A percentile compares a stretch with the other conserved stretches of the same genome.
phyloP scores from a whole-genome alignment of 192 early-diverging fungal genomes.

The Coemansia sp. region DNA sequence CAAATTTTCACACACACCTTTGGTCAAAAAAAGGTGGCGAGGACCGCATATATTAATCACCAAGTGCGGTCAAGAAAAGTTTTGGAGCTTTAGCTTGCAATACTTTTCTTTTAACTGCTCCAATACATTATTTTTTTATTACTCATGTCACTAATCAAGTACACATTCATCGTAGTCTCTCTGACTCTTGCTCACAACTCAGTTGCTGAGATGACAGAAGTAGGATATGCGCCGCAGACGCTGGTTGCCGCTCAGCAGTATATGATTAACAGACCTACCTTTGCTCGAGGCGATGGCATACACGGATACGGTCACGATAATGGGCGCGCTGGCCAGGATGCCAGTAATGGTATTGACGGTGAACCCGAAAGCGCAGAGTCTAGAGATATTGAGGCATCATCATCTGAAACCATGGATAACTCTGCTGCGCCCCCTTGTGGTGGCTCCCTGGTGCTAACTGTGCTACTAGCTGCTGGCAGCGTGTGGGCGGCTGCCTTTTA shows the following conservation, averaged over 20 bases:
- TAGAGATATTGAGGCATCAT: neutral
- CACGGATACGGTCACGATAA: neutral
- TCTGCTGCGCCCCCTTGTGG: constrained; percentile 3
- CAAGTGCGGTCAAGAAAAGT: neutral
- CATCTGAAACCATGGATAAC: constrained; percentile 14
- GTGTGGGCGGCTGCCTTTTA: constrained; percentile 1
- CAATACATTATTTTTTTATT: neutral
- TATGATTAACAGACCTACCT: constrained; percentile 15
- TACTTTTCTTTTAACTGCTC: neutral
- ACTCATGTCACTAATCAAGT: neutral
- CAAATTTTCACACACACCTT: constrained; percentile 1
- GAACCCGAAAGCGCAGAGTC: neutral
- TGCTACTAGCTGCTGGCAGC: neutral
- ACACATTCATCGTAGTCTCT: neutral
- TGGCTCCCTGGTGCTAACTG: neutral
- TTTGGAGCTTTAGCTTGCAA: neutral
- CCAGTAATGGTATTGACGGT: too few relatives aligned
- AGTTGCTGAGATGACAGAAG: constrained; percentile 15
- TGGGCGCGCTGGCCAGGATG: constrained; percentile 11
- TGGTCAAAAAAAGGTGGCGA: too few relatives aligned
- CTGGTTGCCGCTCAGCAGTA: constrained; percentile 42
- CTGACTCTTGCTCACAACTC: neutral
- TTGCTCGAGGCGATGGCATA: neutral
- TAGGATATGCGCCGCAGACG: constrained; percentile 43
- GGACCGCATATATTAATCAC: neutral